These are phyloP conservation scores for Aspergillus fumigatus DNA, from an alignment of 2,329 filamentous ascomycete genomes.

Conservation along the genomic window DNA sequence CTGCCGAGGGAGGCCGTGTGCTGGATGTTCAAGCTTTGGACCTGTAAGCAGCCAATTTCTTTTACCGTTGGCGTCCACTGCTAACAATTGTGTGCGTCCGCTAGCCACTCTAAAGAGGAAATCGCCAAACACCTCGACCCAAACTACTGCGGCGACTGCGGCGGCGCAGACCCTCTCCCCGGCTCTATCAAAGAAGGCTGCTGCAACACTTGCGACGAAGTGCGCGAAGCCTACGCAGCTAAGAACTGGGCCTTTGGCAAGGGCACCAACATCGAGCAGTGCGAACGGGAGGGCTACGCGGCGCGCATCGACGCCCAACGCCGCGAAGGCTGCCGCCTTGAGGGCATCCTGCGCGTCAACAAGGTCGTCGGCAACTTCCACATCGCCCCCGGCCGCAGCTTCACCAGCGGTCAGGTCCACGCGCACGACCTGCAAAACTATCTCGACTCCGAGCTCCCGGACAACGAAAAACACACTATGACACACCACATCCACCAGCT, in stretches of 20 bases:
- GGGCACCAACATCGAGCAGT: conserved; percentile 91
- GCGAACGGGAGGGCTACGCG: conserved; percentile 86
- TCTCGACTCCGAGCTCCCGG: conserved; percentile 60
- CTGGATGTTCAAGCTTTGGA: conserved; percentile 67
- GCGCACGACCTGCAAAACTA: conserved; percentile 97
- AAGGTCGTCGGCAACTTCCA: conserved; percentile 99
- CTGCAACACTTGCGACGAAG: conserved; percentile 96
- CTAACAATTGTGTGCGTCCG: neutral
- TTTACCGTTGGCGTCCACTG: conserved; percentile 6
- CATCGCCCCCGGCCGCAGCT: conserved; percentile 90
- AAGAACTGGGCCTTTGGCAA: conserved; percentile 91
- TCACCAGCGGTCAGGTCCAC: conserved; percentile 95
- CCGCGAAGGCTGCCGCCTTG: conserved; percentile 88
- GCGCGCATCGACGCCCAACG: conserved; percentile 84
- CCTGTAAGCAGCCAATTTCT: conserved; percentile 49
- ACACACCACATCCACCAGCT: conserved; percentile 83
- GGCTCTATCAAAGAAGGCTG: conserved; percentile 77
- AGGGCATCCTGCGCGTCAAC: conserved; percentile 89
- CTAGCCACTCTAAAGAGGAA: conserved; percentile 63
- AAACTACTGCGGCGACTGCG: conserved; percentile 89
- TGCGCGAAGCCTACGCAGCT: conserved; percentile 86
- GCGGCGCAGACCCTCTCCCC: conserved; percentile 71
- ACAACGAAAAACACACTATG: conserved; percentile 74
- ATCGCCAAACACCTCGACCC: conserved; percentile 76
- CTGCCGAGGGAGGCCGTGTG: conserved; percentile 67